Evolutionary conservation across 768 basidiomycete genomes (phyloP).

Genomic region (Tephrocybe rancida): DNA sequence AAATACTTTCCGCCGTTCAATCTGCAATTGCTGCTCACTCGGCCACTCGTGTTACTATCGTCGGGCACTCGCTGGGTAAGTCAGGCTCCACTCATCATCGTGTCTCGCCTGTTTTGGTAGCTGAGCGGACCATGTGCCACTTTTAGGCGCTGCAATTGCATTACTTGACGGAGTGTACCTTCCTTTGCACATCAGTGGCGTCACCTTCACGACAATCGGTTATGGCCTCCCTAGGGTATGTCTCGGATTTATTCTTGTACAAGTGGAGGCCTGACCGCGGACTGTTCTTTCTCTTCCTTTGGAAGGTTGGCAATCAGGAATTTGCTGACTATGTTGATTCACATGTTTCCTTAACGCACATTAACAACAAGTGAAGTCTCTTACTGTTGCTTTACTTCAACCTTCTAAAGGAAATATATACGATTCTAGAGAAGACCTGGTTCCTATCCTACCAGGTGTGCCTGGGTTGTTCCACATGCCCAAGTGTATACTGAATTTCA

Average conservation of each 20-base stretch:
- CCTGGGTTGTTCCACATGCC: neutral
- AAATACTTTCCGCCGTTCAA: constrained; percentile 43
- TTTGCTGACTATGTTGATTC: constrained; percentile 66
- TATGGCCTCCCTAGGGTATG: constrained; percentile 48
- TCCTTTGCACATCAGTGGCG: constrained; percentile 46
- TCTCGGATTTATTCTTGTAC: constrained; percentile 25
- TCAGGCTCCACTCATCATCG: too few relatives aligned
- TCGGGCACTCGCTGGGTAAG: constrained; percentile 49
- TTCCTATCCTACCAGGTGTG: constrained; percentile 43
- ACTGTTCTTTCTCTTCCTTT: too few relatives aligned
- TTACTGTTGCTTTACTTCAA: neutral
- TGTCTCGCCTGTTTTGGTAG: too few relatives aligned
- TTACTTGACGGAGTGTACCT: constrained; percentile 61
- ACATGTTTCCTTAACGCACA: constrained; percentile 49
- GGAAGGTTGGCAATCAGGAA: constrained; percentile 56
- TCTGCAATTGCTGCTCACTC: constrained; percentile 33
- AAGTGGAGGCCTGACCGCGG: neutral
- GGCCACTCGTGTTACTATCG: constrained; percentile 40
- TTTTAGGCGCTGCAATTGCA: constrained; percentile 50
- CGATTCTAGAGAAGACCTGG: constrained; percentile 36
- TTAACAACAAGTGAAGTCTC: constrained; percentile 55
- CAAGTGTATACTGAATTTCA: neutral
- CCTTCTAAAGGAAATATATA: neutral
- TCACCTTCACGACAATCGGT: constrained; percentile 34
- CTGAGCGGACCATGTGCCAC: neutral